These are phyloP conservation scores for Sindora glabra DNA, from an alignment of 306 rosid species.

Conservation along the genomic window DNA sequence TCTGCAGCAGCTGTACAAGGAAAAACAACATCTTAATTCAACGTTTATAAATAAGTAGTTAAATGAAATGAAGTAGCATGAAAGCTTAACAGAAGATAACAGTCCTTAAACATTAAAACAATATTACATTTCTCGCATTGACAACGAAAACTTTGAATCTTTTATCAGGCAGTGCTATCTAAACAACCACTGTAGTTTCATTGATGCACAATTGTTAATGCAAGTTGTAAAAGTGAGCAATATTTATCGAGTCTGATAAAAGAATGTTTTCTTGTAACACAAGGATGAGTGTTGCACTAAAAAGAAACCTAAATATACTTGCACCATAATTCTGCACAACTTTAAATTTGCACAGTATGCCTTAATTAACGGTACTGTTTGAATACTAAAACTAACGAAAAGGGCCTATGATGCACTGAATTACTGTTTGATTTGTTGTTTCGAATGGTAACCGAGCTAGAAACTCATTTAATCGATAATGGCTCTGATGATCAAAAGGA, in stretches of 20 bases:
- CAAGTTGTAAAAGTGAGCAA: too few relatives aligned
- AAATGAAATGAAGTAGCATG: neutral
- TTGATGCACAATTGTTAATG: too few relatives aligned
- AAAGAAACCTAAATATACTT: neutral
- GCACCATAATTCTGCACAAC: neutral
- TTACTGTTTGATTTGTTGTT: neutral
- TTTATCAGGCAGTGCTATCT: too few relatives aligned
- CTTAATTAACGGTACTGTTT: neutral
- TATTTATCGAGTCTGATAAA: too few relatives aligned
- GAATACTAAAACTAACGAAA: neutral
- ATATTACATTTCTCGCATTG: neutral
- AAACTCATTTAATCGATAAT: too few relatives aligned
- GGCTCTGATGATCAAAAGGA: neutral
- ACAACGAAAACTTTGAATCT: neutral
- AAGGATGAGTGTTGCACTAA: neutral
- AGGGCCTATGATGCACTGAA: neutral
- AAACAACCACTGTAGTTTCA: too few relatives aligned
- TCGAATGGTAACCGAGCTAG: neutral
- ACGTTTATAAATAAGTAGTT: neutral
- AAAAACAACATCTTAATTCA: neutral
- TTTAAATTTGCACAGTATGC: neutral
- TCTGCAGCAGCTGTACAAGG: conserved; percentile 63
- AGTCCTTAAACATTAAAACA: neutral
- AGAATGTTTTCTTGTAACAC: too few relatives aligned
- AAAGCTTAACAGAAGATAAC: neutral